phyloP scores from a whole-genome alignment of 192 early-diverging fungal species.

The Coemansia sp. region DNA sequence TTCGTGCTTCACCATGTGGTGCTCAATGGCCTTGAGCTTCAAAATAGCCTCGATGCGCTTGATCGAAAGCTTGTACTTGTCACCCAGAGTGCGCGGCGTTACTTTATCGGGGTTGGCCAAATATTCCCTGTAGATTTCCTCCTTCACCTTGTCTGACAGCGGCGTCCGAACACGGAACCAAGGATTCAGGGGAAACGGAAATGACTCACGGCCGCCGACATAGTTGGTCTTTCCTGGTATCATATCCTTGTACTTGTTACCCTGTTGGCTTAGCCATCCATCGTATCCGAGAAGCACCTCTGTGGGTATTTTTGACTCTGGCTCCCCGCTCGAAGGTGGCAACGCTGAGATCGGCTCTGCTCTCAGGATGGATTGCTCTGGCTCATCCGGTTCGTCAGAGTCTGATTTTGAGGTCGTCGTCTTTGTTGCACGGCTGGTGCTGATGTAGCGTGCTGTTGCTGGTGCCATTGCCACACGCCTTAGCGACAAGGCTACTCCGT shows the following conservation, averaged over 20 bases:
- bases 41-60: constrained; percentile 89
- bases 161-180: constrained; percentile 78
- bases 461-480: constrained; percentile 10
- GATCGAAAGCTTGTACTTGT: constrained; percentile 70
- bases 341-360: constrained; percentile 20
- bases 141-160: constrained; percentile 63
- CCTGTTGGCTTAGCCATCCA: constrained; percentile 30
- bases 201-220: constrained; percentile 20
- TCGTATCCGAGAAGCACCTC: constrained; percentile 17
- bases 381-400: neutral
- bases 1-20: constrained; percentile 65
- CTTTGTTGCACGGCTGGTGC: constrained; percentile 8
- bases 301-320: neutral
- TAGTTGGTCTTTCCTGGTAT: constrained; percentile 24
- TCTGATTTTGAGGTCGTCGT: neutral
- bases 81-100: constrained; percentile 72
- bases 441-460: constrained; percentile 16
- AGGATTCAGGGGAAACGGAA: constrained; percentile 90
- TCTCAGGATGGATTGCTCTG: constrained; percentile 14
- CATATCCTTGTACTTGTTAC: constrained; percentile 24
- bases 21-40: constrained; percentile 77
- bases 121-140: constrained; percentile 73
- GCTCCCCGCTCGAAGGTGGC: neutral
- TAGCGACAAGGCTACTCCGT: constrained; percentile 14
- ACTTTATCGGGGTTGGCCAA: constrained; percentile 55